These are phyloP conservation scores for Pseudocercospora fuligena DNA, from an alignment of 2,329 filamentous ascomycete genomes.

Conservation along the genomic window DNA sequence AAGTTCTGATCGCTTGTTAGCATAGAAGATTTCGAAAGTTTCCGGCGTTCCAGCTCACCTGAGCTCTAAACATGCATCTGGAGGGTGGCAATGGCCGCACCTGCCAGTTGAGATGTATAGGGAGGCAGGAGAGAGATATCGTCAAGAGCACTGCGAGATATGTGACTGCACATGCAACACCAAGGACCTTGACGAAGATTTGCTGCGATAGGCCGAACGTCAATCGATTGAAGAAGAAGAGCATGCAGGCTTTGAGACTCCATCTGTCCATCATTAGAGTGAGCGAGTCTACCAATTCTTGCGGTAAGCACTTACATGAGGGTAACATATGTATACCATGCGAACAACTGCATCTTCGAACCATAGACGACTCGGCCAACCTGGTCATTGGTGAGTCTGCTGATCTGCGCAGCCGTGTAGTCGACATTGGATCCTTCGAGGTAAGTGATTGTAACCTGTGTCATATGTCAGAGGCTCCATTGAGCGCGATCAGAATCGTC, in stretches of 20 bases:
- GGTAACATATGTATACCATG: conserved; percentile 42
- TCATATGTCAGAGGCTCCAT: background rate
- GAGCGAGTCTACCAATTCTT: conserved; percentile 25
- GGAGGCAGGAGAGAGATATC: conserved; percentile 39
- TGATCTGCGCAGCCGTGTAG: conserved; percentile 28
- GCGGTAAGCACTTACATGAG: conserved; percentile 17
- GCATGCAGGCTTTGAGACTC: conserved; percentile 34
- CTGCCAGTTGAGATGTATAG: conserved; percentile 38
- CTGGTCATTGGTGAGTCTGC: conserved; percentile 36
- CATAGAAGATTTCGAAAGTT: background rate
- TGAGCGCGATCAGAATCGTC: background rate
- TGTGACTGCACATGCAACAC: conserved; percentile 34
- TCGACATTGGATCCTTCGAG: conserved; percentile 39
- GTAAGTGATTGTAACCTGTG: conserved; percentile 37
- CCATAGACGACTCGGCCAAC: conserved; percentile 40
- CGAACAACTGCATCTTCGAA: conserved; percentile 45
- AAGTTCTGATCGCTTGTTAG: conserved; percentile 36
- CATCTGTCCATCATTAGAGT: conserved; percentile 39
- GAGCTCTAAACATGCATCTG: conserved; percentile 37
- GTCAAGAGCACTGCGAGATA: conserved; percentile 43
- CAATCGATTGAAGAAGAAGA: conserved; percentile 41
- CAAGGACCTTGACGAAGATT: conserved; percentile 39
- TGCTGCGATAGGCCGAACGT: conserved; percentile 42
- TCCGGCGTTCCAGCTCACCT: background rate
- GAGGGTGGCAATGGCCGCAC: conserved; percentile 35